Percentiles rank a stretch among this genome's conserved stretches.
phyloP scores from a whole-genome alignment of 2,329 filamentous ascomycete genomes.

The Septoria linicola region DNA sequence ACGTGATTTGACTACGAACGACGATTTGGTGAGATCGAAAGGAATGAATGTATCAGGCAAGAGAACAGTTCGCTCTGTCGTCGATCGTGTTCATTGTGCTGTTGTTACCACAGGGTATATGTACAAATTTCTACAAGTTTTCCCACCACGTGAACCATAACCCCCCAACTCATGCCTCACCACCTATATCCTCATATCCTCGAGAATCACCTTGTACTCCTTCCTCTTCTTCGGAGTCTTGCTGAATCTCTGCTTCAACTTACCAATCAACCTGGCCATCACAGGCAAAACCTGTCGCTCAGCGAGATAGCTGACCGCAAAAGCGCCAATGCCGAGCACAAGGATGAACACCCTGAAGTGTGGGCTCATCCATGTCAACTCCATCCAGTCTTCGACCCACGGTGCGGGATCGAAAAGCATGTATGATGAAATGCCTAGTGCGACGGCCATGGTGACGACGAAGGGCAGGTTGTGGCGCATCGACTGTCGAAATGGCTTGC shows the following conservation, averaged over 20 bases:
- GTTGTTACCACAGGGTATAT: too few species aligned
- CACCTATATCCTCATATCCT: conserved; percentile 51
- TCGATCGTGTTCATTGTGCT: too few species aligned
- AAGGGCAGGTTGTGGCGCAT: conserved; percentile 84
- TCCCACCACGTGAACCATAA: too few species aligned
- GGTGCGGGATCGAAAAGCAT: conserved; percentile 75
- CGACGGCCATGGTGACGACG: conserved; percentile 68
- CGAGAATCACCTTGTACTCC: conserved; percentile 77
- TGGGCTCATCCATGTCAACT: conserved; percentile 73
- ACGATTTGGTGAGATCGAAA: too few species aligned
- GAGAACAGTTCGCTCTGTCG: too few species aligned
- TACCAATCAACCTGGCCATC: conserved; percentile 67
- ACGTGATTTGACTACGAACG: too few species aligned
- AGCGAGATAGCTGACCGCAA: conserved; percentile 66
- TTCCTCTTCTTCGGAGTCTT: conserved; percentile 72
- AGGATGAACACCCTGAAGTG: conserved; percentile 74
- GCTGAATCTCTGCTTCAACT: conserved; percentile 56
- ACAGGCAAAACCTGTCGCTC: conserved; percentile 70
- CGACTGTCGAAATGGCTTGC: conserved; percentile 79
- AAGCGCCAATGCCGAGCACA: conserved; percentile 65
- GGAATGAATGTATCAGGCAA: too few species aligned
- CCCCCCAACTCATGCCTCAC: too few species aligned
- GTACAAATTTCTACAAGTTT: too few species aligned
- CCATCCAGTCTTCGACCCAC: conserved; percentile 73
- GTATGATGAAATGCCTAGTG: conserved; percentile 68